Evolutionary conservation across 1,139 yeast genomes (phyloP), one percentile per base, ranked within the genome.

Genomic region (Debaryomycetaceae sp.): DNA sequence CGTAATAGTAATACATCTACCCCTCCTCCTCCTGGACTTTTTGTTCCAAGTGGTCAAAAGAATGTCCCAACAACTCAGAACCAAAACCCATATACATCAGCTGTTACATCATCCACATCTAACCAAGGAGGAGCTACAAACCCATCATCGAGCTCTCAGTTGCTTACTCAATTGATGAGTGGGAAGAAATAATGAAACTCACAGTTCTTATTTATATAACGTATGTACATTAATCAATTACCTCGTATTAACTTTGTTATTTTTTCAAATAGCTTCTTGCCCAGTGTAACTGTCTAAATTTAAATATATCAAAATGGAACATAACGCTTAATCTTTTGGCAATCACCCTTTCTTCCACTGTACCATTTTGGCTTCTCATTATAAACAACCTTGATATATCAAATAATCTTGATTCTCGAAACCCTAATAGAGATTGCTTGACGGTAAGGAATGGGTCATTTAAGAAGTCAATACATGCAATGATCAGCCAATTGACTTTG

Each of bases 151-250:
- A 82, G 87, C 39, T 78, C 85, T 19, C 89, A 83, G 56, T 68
- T 84, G 51, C 68, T 83, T 50, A 81, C 78, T 38, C 91, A 83
- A 56, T 68, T 83, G 54, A 79, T 83, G 77, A 79, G 81, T 48
- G 87, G 87, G 28, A 82, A 82, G 61, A 79, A 67, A 51, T 67
- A 53, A 49, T 29, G 34, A 35, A 15, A 7, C 13, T 7, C 15
- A 9, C 13, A 8, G 18, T 11, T n/a, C 13, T 24, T 32, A 32
- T 17, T 18, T 22, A 16, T 31, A 15, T 31, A 31, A 11, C 9
- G 34, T 16, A 31, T 16, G 19, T n/a, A 31, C 11, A 22, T 37
- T 31, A 17, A 19, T 36, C 31, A n/a, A n/a, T 35, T 37, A 31
- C 29, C 16, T 7, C 30, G 26, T 24, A 30, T 34, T 31, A 31